Conservation (phyloP, 164 flowering plant species). For the Buxus sempervirens region DNA sequence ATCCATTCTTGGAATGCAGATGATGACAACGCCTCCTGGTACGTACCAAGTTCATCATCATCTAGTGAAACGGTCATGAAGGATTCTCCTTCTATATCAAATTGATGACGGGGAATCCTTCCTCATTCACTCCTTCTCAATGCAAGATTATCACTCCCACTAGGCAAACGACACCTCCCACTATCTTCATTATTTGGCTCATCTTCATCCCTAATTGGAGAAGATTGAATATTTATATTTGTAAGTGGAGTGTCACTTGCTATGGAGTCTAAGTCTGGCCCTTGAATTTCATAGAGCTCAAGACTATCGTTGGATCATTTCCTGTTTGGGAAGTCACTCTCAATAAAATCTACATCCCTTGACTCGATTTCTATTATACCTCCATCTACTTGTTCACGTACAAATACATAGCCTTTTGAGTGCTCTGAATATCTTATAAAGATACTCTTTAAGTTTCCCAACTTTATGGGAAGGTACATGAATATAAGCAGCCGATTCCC, state of each 20-base stretch:
- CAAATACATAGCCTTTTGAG: not conserved
- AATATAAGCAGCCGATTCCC: conserved; percentile 4
- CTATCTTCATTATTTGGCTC: too few relatives aligned
- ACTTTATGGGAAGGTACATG: not conserved
- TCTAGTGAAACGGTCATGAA: not conserved
- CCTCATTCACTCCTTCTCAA: not conserved
- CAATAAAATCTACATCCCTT: conserved; percentile 2
- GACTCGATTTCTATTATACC: not conserved
- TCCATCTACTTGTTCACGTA: not conserved
- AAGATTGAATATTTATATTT: too few relatives aligned
- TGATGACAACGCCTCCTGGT: not conserved
- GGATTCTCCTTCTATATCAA: not conserved
- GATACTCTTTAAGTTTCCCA: conserved; percentile 8
- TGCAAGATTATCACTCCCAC: not conserved
- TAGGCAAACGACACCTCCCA: too few relatives aligned
- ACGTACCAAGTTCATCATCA: not conserved
- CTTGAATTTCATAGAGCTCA: not conserved
- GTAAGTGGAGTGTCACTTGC: too few relatives aligned
- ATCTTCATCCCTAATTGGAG: too few relatives aligned
- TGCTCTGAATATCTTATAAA: conserved; percentile 12
- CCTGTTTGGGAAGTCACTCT: conserved; percentile 1
- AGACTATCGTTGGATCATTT: not conserved
- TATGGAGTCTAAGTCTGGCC: too few relatives aligned
- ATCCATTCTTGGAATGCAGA: conserved; percentile 1
- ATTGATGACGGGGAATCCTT: not conserved